Evolutionary conservation across 495 filamentous ascomycete genomes (phyloP).

Genomic region (Trichocladium uniseriatum): DNA sequence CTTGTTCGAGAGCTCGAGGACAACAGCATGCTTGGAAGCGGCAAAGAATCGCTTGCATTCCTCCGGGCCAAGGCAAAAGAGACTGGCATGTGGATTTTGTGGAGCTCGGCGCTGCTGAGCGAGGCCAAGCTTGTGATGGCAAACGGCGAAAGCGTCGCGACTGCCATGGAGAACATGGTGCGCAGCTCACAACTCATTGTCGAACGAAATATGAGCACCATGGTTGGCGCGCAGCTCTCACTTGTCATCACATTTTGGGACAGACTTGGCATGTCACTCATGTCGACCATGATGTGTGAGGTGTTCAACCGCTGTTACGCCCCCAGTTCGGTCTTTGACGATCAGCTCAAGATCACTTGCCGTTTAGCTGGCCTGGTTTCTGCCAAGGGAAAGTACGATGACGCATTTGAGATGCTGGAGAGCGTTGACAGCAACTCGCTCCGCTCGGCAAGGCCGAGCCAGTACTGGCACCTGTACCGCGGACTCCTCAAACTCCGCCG

Average conservation of each 20-base stretch:
- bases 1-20: conserved; percentile 62
- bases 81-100: conserved; percentile 74
- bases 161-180: conserved; percentile 66
- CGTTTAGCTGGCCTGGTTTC: conserved; percentile 39
- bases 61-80: conserved; percentile 85
- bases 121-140: conserved; percentile 72
- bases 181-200: conserved; percentile 76
- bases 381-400: conserved; percentile 57
- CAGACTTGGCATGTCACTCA: conserved; percentile 58
- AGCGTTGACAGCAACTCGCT: conserved; percentile 54
- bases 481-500: conserved; percentile 62
- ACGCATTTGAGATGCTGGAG: conserved; percentile 58
- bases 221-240: conserved; percentile 63
- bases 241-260: conserved; percentile 65
- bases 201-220: conserved; percentile 60
- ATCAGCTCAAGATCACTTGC: conserved; percentile 55
- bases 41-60: conserved; percentile 73
- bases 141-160: conserved; percentile 70
- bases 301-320: conserved; percentile 69
- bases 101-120: conserved; percentile 75
- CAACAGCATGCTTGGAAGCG: conserved; percentile 63
- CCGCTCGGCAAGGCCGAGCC: conserved; percentile 67
- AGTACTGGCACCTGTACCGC: conserved; percentile 68
- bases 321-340: conserved; percentile 57
- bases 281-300: conserved; percentile 62